Percentiles rank a stretch among this genome's conserved stretches.
Conservation (phyloP, 169 alveolate genomes). For the Eimeria sp. region DNA sequence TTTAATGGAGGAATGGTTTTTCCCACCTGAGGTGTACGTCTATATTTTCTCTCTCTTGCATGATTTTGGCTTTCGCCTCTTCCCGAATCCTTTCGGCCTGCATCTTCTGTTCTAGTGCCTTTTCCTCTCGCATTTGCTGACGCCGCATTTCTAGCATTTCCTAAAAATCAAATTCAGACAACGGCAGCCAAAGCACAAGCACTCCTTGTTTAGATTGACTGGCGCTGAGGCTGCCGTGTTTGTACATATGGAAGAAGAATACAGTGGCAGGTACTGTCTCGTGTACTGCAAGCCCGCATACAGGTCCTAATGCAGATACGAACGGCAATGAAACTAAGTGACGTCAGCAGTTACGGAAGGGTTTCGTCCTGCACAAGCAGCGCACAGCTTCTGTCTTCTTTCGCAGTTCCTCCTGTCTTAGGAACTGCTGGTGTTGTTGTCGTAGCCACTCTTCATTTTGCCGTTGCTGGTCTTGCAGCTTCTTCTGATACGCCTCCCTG, state of each 20-base stretch:
- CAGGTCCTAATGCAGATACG: no score
- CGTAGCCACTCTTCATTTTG: constrained; percentile 96
- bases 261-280: no score
- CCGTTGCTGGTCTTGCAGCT: constrained; percentile 95
- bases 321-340: no score
- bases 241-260: no score
- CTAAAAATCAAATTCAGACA: background rate
- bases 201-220: background rate
- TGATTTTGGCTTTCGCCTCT: constrained; percentile 85
- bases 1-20: background rate
- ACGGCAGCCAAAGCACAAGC: background rate
- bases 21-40: constrained; percentile 90
- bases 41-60: constrained; percentile 93
- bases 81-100: constrained; percentile 86
- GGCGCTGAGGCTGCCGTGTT: no score
- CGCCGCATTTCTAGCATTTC: constrained; percentile 87
- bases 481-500: constrained; percentile 95
- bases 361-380: background rate
- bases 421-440: constrained; percentile 95
- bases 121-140: constrained; percentile 84
- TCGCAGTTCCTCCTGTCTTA: constrained; percentile 94
- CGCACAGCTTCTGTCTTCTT: constrained; percentile 89
- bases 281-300: no score
- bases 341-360: no score
- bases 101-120: constrained; percentile 89